Percentiles rank a stretch among this genome's conserved stretches.
These are phyloP conservation scores for Odontarrhena argentea DNA, from an alignment of 345 rosid species.

Conservation along the genomic window DNA sequence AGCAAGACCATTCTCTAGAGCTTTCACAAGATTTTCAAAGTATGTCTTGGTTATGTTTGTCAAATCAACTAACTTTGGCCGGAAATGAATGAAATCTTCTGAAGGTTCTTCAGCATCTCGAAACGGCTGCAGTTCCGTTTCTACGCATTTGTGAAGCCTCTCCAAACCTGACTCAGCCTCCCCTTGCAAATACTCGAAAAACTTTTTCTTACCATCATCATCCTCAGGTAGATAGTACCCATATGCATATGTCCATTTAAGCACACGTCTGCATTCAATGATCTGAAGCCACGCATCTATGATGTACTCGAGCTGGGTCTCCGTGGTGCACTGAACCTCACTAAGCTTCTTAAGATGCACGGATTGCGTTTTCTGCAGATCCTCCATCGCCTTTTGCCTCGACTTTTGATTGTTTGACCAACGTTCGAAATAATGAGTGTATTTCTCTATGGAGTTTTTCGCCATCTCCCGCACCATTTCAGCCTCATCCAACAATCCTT, in stretches of 20 bases:
- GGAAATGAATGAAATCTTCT: not conserved
- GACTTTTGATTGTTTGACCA: slow-evolving; percentile 46
- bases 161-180: not conserved
- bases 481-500: slow-evolving; percentile 63
- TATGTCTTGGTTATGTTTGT: not conserved
- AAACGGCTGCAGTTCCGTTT: not conserved
- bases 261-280: not conserved
- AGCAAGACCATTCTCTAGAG: slow-evolving; percentile 38
- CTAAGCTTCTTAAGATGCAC: slow-evolving; percentile 40
- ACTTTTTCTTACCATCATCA: not conserved
- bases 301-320: not conserved
- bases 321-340: too few species aligned
- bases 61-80: not conserved
- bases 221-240: not conserved
- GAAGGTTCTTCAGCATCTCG: not conserved
- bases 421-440: slow-evolving; percentile 71
- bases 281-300: slow-evolving; percentile 1
- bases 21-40: not conserved
- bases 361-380: slow-evolving; percentile 60
- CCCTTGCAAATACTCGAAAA: not conserved
- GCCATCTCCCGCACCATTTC: slow-evolving; percentile 73
- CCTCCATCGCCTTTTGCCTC: slow-evolving; percentile 63
- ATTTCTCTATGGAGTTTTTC: slow-evolving; percentile 63
- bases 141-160: not conserved
- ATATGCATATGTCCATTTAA: slow-evolving; percentile 1